These are phyloP conservation scores for Cladosporium austrohemisphaericum DNA, from an alignment of 2,329 filamentous ascomycete genomes.

Conservation along the genomic window DNA sequence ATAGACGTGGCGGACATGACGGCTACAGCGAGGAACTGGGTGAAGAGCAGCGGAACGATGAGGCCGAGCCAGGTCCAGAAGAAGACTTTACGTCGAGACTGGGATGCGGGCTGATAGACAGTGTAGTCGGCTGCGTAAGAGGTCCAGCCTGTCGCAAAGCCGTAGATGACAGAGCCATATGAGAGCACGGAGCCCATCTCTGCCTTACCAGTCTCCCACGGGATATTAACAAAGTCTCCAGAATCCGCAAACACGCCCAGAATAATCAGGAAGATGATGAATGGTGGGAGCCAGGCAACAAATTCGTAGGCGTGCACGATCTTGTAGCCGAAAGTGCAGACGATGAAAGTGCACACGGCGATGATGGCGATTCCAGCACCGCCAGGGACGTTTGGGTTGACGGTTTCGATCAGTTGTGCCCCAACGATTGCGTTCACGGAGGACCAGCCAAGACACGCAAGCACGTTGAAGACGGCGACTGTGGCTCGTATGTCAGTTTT, in stretches of 20 bases:
- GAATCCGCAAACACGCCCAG: conserved; percentile 65
- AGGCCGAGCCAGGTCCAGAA: conserved; percentile 66
- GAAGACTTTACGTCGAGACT: conserved; percentile 62
- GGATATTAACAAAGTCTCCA: conserved; percentile 60
- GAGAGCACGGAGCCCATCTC: conserved; percentile 63
- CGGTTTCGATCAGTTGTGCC: conserved; percentile 70
- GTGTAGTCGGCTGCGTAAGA: conserved; percentile 74
- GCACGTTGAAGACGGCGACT: conserved; percentile 67
- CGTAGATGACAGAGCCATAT: conserved; percentile 63
- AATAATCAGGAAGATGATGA: conserved; percentile 69
- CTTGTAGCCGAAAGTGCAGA: conserved; percentile 73
- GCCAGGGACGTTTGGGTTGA: conserved; percentile 66
- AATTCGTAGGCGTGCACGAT: conserved; percentile 74
- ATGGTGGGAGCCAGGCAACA: conserved; percentile 69
- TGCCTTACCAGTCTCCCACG: conserved; percentile 55
- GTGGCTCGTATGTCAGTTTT: conserved; percentile 19
- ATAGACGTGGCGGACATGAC: conserved; percentile 61
- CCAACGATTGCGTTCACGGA: conserved; percentile 76
- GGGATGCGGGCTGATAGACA: conserved; percentile 67
- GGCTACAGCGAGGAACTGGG: conserved; percentile 68
- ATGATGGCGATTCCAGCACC: conserved; percentile 74
- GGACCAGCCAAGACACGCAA: conserved; percentile 72
- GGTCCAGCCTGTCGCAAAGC: conserved; percentile 70
- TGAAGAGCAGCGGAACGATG: conserved; percentile 68
- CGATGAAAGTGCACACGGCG: conserved; percentile 60